Base-by-base conservation (phyloP, 345 rosid species). In the Lenwebbia sp. region DNA sequence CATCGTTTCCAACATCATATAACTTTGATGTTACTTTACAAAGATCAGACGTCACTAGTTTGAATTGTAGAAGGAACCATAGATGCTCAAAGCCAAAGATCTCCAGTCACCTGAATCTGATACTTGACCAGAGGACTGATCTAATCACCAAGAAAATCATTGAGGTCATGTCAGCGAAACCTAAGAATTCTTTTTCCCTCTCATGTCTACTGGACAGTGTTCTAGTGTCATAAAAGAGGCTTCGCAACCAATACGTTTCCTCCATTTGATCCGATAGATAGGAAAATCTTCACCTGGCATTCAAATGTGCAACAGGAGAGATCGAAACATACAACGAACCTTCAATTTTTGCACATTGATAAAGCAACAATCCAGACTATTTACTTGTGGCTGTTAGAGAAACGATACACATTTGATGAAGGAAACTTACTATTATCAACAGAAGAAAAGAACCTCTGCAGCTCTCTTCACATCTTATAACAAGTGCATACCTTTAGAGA, bases 401-500 rank as follows among this genome's bases (percentile, higher is more conserved):
- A 82, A 82, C 40, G 9, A 82, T 50, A 57, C 44, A 15, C 13
- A 51, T 51, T 83, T 10, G 5, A 83, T 9, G 58, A 4, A 37
- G 37, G 44, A 52, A 83, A 65, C 23, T 65, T 65, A 33, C 23
- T 65, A 65, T 33, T 65, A 33, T 4, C 58, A 82, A 52, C 8
- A 40, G 84, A 83, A 52, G 58, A 83, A 10, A 83, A 83, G 58
- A 83, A 52, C 23, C 84, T n/a, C 57, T 51, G 84, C 15, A 10
- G 54, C 26, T 83, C 84, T 70, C 47, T 33, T 70, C 78, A 70
- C 41, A 30, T 62, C 47, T 33, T 70, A 62, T 23, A 56, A 50
- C 33, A 47, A 50, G 28, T 30, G 52, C 70, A 33, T 91, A 97
- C 99, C 98, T 94, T 92, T 44, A 97, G 89, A 87, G 99, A 95